Evolutionary conservation across 768 basidiomycete genomes (phyloP).

Genomic region (Tephrocybe sp.): DNA sequence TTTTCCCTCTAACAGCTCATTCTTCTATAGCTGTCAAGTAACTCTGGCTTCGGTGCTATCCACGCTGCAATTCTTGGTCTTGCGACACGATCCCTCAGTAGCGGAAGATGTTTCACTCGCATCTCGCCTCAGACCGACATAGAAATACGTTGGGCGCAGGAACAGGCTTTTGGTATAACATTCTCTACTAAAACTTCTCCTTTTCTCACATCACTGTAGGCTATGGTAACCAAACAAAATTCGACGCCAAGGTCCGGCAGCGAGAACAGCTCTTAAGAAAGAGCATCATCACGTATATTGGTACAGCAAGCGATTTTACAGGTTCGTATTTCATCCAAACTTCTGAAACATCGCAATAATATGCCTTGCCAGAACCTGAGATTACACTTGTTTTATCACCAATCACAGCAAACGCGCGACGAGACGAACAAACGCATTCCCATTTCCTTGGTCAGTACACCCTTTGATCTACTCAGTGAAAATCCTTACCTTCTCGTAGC

Average conservation of each 20-base stretch:
- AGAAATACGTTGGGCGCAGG: conserved; percentile 56
- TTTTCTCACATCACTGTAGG: conserved; percentile 32
- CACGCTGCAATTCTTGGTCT: conserved; percentile 77
- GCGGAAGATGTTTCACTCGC: conserved; percentile 52
- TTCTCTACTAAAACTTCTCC: neutral
- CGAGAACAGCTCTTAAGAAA: conserved; percentile 60
- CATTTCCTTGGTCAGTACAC: conserved; percentile 54
- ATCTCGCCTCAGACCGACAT: conserved; percentile 65
- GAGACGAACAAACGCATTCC: conserved; percentile 49
- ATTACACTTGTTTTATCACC: conserved; percentile 73
- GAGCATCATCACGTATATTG: conserved; percentile 64
- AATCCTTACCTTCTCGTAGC: conserved; percentile 37
- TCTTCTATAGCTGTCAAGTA: conserved; percentile 51
- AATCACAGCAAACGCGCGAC: conserved; percentile 51
- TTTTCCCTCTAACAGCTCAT: neutral
- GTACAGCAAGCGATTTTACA: conserved; percentile 69
- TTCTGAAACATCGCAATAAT: neutral
- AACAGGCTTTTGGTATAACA: conserved; percentile 51
- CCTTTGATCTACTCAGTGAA: neutral
- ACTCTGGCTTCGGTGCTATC: conserved; percentile 80
- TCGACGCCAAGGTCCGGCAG: conserved; percentile 52
- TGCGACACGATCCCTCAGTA: conserved; percentile 67
- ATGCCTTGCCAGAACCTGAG: conserved; percentile 54
- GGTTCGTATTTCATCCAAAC: conserved; percentile 32
- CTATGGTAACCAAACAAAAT: conserved; percentile 51